phyloP scores from a whole-genome alignment of 176 grass and related monocot genomes.

The Miscanthus lutarioriparius region DNA sequence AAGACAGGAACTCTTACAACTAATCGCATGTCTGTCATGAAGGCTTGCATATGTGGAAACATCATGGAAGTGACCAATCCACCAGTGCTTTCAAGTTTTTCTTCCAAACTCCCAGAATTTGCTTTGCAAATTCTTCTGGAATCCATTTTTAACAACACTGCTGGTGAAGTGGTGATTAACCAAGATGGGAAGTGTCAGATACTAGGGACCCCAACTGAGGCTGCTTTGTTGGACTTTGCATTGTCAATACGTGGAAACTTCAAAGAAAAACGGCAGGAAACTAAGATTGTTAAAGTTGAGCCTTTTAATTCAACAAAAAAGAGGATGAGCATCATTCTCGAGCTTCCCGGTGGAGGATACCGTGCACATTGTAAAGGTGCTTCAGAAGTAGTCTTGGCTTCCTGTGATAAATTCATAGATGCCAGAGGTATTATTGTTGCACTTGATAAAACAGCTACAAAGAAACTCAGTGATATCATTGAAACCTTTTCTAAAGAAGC shows the following conservation, averaged over 20 bases:
- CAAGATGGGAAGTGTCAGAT: slow-evolving; percentile 53
- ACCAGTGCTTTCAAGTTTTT: slow-evolving; percentile 17
- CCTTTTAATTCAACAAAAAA: slow-evolving; percentile 83
- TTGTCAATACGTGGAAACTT: slow-evolving; percentile 47
- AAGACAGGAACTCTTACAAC: slow-evolving; percentile 74
- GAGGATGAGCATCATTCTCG: slow-evolving; percentile 56
- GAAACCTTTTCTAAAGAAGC: slow-evolving; percentile 66
- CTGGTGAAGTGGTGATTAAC: slow-evolving; percentile 57
- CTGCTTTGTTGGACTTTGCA: slow-evolving; percentile 64
- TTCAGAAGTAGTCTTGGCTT: slow-evolving; percentile 66
- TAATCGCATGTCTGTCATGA: slow-evolving; percentile 66
- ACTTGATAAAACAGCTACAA: slow-evolving; percentile 41
- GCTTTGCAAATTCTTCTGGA: slow-evolving; percentile 56
- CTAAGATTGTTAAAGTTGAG: slow-evolving; percentile 55
- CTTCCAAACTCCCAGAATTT: slow-evolving; percentile 44
- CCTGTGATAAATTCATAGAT: slow-evolving; percentile 60
- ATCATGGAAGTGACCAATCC: slow-evolving; percentile 24
- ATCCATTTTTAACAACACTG: slow-evolving; percentile 67
- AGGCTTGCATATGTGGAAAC: slow-evolving; percentile 50
- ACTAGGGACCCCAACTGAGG: slow-evolving; percentile 64
- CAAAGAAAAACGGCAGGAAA: slow-evolving; percentile 31
- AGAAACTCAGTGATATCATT: slow-evolving; percentile 41
- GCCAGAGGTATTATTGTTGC: slow-evolving; percentile 39
- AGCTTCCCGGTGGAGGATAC: slow-evolving; percentile 50
- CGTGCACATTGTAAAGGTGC: slow-evolving; percentile 69